Evolutionary conservation across 352 stramenopile genomes (phyloP), one percentile per base, ranked within the genome.

Genomic region (Phytopythium aichiense): DNA sequence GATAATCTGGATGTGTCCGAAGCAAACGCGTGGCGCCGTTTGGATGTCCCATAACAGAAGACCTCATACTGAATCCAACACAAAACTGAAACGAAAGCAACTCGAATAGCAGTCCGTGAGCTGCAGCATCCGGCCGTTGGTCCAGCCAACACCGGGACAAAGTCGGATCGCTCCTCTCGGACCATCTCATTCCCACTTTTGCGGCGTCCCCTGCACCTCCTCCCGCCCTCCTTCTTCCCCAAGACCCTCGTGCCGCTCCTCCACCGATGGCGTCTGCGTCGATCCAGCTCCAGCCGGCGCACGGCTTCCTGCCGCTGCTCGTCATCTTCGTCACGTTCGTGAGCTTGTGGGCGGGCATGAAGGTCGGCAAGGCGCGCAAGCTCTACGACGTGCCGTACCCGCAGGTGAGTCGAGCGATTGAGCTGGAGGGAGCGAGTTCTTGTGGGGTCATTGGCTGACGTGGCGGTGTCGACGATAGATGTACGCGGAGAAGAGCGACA

Each of bases 401-500:
- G 50, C 63, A 79, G 69, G 76, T 82, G 35, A 51, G 61, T 11
- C 35, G 42, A 11, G 23, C 5, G 13, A 25, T 6, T 45, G 28
- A 31, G 28, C 28, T 31, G 2, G 7, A 31, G 28, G 28, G 28
- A 4, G 28, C 7, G 28, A 5, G 28, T 31, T 31, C 4, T 31
- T 31, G 28, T 31, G 28, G 2, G 28, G 28, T 7, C 16, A 16
- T 11, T 42, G 30, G 62, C 30, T 64, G 23, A 15, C 48, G 30
- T 2, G n/a, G 16, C 4, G 25, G 16, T 64, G 33, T 15, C 58
- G 40, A n/a, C 50, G 16, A 64, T 66, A 93, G 75, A 90, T 96
- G 72, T 96, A 97, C 69, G 89, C 87, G 0, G 85, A 97, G 60
- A 72, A 94, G 68, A 87, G 69, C 57, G 85, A 93, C 64, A 94